Conservation (phyloP, 148 eudicot genomes). For the Suaeda aralocaspica region DNA sequence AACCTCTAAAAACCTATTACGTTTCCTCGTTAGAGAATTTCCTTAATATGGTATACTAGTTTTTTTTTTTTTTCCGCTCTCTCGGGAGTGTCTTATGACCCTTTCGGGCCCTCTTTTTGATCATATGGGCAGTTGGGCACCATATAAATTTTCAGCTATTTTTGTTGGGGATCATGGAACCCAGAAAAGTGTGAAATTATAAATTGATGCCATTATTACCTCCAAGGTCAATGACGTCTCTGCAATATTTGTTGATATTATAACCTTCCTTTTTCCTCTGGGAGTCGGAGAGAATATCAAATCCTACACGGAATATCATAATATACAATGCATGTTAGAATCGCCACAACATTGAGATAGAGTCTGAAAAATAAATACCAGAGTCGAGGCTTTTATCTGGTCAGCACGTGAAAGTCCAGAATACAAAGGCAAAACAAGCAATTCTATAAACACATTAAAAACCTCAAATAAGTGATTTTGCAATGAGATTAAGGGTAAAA, state of each 20-base stretch:
- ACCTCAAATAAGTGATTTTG: slow-evolving; percentile 12
- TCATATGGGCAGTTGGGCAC: no score
- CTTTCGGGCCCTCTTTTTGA: no score
- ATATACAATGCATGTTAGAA: background rate
- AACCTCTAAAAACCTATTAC: no score
- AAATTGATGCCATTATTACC: slow-evolving; percentile 44
- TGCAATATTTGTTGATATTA: slow-evolving; percentile 94
- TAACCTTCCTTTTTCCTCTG: slow-evolving; percentile 92
- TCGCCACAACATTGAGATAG: background rate
- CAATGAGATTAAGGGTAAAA: background rate
- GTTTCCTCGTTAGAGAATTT: no score
- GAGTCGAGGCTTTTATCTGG: slow-evolving; percentile 62
- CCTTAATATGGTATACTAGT: no score
- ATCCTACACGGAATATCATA: slow-evolving; percentile 44
- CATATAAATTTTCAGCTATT: no score
- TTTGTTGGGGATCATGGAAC: no score
- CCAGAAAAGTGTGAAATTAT: no score
- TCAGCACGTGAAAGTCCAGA: slow-evolving; percentile 97
- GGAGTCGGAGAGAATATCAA: slow-evolving; percentile 83
- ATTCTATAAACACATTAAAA: slow-evolving; percentile 42
- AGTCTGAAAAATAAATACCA: background rate
- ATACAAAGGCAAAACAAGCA: slow-evolving; percentile 79
- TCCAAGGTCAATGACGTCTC: slow-evolving; percentile 97
- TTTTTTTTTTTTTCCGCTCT: no score
- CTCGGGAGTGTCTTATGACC: no score